Evolutionary conservation across 164 flowering plant genomes (phyloP), one percentile per base, ranked within the genome.

Genomic region (Aristolochia fimbriata): DNA sequence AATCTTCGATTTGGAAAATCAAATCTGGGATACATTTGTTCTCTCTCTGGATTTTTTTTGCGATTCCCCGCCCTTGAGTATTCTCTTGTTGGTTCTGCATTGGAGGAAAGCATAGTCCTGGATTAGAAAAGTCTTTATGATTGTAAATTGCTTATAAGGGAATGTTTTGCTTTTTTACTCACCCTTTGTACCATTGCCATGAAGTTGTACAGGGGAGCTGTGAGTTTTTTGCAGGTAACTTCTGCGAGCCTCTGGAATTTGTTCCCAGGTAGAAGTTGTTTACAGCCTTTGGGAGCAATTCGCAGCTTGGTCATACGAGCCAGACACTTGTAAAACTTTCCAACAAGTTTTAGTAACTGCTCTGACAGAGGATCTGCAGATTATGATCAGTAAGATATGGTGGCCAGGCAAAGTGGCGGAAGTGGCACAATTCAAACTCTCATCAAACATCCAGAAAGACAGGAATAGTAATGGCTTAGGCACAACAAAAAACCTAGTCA

Each of bases 1-100:
- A 86, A 65, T 84, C 96, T 72, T 90, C 97, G 49, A 87, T 84
- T 62, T 87, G 96, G 70, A 82, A 87, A 33, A 90, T 83, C 62
- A 87, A 70, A 62, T 91, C 87, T 1, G 96, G 95, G 60, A 91
- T 78, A 78, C 89, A 84, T 66, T 71, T 74, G 59, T 87, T 85
- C 65, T 91, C 97, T 71, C 88, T 80, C 65, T 76, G 86, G 64
- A 91, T 86, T 76, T 84, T 87, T 73, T 68, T 83, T 22, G 75
- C 64, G 14, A 75, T 65, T 37, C 81, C 83, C 68, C 63, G 87
- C 1, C 43, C 64, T 20, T 63, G 77, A 2, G 53, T 69, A 70
- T 74, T 76, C 63, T 80, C 91, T 63, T 71, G 83, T 68, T 85
- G 92, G 27, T 76, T 76, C 95, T 90, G 84, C 75, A 73, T 37